phyloP scores from a whole-genome alignment of 2,329 filamentous ascomycete species.

The Ophiocordyceps polyrhachis-furcata region DNA sequence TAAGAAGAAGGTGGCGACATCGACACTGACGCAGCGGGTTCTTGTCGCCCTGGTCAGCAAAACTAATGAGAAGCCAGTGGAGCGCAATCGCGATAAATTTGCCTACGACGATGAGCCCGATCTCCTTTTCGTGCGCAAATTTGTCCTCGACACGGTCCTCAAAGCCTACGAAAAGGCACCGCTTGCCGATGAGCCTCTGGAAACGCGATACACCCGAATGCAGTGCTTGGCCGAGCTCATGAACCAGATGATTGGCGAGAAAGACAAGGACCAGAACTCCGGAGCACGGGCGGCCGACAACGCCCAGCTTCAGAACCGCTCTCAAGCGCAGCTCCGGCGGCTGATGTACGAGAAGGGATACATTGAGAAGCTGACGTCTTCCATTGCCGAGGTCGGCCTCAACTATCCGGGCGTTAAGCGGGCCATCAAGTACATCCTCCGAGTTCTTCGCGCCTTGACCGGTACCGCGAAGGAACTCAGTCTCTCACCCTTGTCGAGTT shows the following conservation, averaged over 20 bases:
- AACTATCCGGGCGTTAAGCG: conserved; percentile 87
- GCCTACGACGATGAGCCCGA: conserved; percentile 64
- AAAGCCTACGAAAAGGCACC: conserved; percentile 84
- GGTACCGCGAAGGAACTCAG: conserved; percentile 75
- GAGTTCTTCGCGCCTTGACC: conserved; percentile 72
- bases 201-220: conserved; percentile 74
- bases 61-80: conserved; percentile 56
- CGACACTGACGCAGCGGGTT: conserved; percentile 68
- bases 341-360: conserved; percentile 99
- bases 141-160: conserved; percentile 82
- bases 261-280: conserved; percentile 40
- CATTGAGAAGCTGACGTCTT: conserved; percentile 69
- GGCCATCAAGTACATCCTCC: conserved; percentile 89
- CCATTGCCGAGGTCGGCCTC: conserved; percentile 87
- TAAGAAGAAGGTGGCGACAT: conserved; percentile 76
- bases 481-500: conserved; percentile 38
- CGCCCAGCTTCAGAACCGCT: conserved; percentile 25
- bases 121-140: conserved; percentile 80
- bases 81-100: conserved; percentile 36
- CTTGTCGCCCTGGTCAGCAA: conserved; percentile 75
- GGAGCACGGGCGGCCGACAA: conserved; percentile 20
- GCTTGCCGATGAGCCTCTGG: conserved; percentile 58
- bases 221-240: conserved; percentile 81
- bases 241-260: conserved; percentile 74
- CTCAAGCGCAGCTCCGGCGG: conserved; percentile 69